Percentiles rank a stretch among this genome's conserved stretches.
Evolutionary conservation across 2,329 filamentous ascomycete genomes (phyloP).

Genomic region (Podosphaera xanthii): DNA sequence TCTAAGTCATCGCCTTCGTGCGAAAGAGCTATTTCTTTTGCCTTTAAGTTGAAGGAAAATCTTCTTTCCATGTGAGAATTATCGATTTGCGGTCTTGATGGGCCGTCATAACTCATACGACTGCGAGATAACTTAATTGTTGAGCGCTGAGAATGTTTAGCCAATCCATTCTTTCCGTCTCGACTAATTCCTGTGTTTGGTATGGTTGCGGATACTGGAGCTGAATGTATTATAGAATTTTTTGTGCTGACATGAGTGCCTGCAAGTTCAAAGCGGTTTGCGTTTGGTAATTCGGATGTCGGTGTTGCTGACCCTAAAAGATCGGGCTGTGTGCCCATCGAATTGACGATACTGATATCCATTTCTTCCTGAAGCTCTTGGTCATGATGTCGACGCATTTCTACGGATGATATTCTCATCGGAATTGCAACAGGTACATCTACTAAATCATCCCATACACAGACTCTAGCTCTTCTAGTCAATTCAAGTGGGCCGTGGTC

Average conservation of each 20-base stretch:
- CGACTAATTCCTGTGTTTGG: slow-evolving; percentile 4
- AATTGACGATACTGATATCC: slow-evolving; percentile 59
- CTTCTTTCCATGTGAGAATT: slow-evolving; percentile 9
- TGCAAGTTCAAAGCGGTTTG: slow-evolving; percentile 50
- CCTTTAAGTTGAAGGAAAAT: slow-evolving; percentile 20
- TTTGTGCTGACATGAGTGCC: slow-evolving; percentile 17
- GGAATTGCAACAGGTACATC: slow-evolving; percentile 89
- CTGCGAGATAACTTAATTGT: slow-evolving; percentile 9
- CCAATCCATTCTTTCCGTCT: slow-evolving; percentile 8
- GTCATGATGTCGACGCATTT: slow-evolving; percentile 47
- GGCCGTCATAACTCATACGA: slow-evolving; percentile 17
- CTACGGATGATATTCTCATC: slow-evolving; percentile 63
- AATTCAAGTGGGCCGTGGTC: slow-evolving; percentile 89
- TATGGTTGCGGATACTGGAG: neutral
- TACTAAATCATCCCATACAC: slow-evolving; percentile 94
- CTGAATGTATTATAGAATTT: slow-evolving; percentile 7
- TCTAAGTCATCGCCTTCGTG: slow-evolving; percentile 57
- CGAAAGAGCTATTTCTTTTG: slow-evolving; percentile 18
- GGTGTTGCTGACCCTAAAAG: slow-evolving; percentile 34
- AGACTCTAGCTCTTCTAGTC: slow-evolving; percentile 72
- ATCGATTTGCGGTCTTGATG: slow-evolving; percentile 9
- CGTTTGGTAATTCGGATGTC: slow-evolving; percentile 44
- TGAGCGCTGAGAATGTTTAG: slow-evolving; percentile 14
- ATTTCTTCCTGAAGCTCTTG: slow-evolving; percentile 52
- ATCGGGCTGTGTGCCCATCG: slow-evolving; percentile 35